Conservation (phyloP, 1,139 yeast species). For the Pichia sp. region DNA sequence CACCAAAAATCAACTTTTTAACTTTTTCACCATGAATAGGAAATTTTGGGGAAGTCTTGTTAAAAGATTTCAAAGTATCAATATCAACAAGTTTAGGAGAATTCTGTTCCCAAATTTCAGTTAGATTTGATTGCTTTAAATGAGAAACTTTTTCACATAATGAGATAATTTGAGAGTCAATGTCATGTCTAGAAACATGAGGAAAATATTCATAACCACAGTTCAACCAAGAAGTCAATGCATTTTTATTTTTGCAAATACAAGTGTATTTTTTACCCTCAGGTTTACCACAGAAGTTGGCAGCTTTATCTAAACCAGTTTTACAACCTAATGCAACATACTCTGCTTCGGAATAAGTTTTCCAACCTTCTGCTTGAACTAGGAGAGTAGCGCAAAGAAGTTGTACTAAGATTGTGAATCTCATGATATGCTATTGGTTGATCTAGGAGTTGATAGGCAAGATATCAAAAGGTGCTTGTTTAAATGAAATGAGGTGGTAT, state of each 20-base stretch:
- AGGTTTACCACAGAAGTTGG: constrained; percentile 27
- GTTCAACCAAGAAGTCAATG: constrained; percentile 12
- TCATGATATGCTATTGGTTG: no score
- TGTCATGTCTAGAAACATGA: no score
- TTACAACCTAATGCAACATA: constrained; percentile 29
- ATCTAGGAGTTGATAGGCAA: no score
- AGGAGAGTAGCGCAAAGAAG: no score
- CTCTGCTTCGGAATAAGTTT: constrained; percentile 14
- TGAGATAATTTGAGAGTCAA: no score
- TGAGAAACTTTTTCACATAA: not conserved
- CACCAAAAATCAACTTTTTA: constrained; percentile 28
- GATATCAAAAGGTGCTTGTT: no score
- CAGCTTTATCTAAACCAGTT: constrained; percentile 27
- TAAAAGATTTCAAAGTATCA: constrained; percentile 1
- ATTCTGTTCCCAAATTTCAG: not conserved
- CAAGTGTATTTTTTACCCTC: constrained; percentile 23
- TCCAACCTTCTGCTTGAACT: constrained; percentile 10
- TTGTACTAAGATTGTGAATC: no score
- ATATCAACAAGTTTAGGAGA: constrained; percentile 18
- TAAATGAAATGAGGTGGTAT: no score
- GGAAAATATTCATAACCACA: constrained; percentile 7
- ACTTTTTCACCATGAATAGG: constrained; percentile 16
- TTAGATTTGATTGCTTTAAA: not conserved
- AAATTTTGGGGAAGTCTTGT: constrained; percentile 3
- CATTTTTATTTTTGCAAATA: constrained; percentile 20